Conservation (phyloP, 257 asterid genomes). For the Scutellaria minor region DNA sequence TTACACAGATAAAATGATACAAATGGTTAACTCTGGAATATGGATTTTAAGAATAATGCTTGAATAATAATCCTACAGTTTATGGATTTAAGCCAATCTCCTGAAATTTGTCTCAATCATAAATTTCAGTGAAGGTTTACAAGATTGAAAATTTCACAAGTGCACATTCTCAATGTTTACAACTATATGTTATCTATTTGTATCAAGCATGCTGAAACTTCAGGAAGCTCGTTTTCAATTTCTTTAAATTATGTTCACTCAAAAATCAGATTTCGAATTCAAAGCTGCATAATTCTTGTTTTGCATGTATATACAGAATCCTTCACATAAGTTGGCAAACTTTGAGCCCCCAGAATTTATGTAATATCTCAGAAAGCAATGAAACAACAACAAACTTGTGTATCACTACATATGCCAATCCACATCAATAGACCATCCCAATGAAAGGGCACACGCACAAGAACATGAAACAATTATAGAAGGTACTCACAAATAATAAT, state of each 20-base stretch:
- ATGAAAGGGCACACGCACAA: not conserved
- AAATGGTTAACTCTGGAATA: no score
- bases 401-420: not conserved
- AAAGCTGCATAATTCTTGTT: not conserved
- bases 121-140: not conserved
- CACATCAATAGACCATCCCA: slow-evolving; percentile 14
- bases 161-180: not conserved
- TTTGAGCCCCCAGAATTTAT: not conserved
- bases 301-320: not conserved
- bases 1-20: no score
- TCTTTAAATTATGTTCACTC: not conserved
- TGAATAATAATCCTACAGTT: not conserved
- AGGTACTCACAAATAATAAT: not conserved
- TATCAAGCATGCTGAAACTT: slow-evolving; percentile 1
- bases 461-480: not conserved
- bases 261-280: not conserved
- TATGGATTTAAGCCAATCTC: not conserved
- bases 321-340: not conserved
- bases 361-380: slow-evolving; percentile 4
- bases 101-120: no score
- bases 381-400: not conserved
- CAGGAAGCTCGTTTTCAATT: not conserved
- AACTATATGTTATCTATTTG: not conserved
- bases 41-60: no score
- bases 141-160: not conserved